Evolutionary conservation across 768 basidiomycete genomes (phyloP), one percentile per base, ranked within the genome.

Genomic region (Naganishia friedmannii): DNA sequence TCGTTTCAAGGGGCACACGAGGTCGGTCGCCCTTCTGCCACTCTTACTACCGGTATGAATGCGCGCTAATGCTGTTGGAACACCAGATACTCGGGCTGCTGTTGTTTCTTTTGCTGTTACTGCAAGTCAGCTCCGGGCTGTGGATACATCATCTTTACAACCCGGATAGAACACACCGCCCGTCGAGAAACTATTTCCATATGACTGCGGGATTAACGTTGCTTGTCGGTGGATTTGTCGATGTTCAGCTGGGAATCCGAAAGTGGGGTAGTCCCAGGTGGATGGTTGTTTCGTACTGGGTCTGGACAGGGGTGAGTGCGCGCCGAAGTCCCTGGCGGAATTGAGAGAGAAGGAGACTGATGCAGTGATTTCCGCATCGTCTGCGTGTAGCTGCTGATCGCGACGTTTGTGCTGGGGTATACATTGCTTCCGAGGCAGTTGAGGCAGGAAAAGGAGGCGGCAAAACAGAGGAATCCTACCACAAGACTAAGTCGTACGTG

Each of bases 231-330:
- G 57, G 57, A 29, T 37, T 51, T 28, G 68, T 53, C 1, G 57
- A 53, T 5, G 34, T 69, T 3, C 1, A 21, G 10, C 34, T 53
- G n/a, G 68, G 68, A 2, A 39, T 69, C n/a, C 7, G 31, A 28
- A 39, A 37, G n/a, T 69, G 23, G 7, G 31, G 34, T 5, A 45
- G 31, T 32, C 5, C 19, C 28, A 46, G 12, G 26, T 69, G 68
- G 68, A 46, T 34, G 68, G 31, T 31, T 7, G 48, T 63, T 32
- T 21, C 29, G 2, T 69, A 28, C 46, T 60, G 57, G 57, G 45
- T 53, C 8, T 69, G 68, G 68, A 39, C 54, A 5, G 68, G 39
- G 12, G 68, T 69, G 37, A 56, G 68, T 69, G 32, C 28, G 53
- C 9, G 29, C 23, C n/a, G n/a, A n/a, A n/a, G n/a, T n/a, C n/a